These are phyloP conservation scores for Pyrenophora tritici-repentis DNA, from an alignment of 2,329 filamentous ascomycete genomes.

Conservation along the genomic window DNA sequence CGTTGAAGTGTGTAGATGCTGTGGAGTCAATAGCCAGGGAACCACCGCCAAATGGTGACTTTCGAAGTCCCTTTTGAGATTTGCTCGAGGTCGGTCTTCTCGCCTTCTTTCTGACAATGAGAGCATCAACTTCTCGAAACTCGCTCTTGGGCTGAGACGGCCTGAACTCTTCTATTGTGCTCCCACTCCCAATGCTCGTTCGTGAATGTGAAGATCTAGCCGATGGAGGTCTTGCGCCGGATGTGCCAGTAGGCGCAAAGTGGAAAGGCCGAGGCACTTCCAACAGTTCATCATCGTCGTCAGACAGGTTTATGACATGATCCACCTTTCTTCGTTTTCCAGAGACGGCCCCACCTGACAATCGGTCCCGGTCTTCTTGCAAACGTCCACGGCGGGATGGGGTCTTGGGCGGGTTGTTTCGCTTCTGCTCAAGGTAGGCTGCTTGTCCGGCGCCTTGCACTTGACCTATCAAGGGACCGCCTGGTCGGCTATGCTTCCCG, in stretches of 20 bases:
- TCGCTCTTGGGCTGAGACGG: constrained; percentile 17
- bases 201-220: constrained; percentile 18
- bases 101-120: constrained; percentile 18
- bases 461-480: constrained; percentile 7
- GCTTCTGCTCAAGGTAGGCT: constrained; percentile 3
- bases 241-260: not conserved
- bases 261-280: not conserved
- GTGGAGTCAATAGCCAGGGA: not conserved
- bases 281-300: constrained; percentile 13
- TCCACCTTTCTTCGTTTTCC: constrained; percentile 29
- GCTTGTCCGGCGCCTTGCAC: constrained; percentile 14
- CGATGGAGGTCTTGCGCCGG: not conserved
- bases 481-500: constrained; percentile 8
- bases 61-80: not conserved
- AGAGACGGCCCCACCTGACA: not conserved
- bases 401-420: not conserved
- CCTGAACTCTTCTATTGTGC: not conserved
- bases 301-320: constrained; percentile 18
- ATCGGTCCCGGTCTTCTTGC: not conserved
- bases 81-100: constrained; percentile 5
- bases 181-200: constrained; percentile 20
- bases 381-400: not conserved
- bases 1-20: not conserved
- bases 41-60: constrained; percentile 6
- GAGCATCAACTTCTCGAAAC: constrained; percentile 18